These are phyloP conservation scores for Plasmodium malariae DNA, from an alignment of 169 alveolate species.

Conservation along the genomic window DNA sequence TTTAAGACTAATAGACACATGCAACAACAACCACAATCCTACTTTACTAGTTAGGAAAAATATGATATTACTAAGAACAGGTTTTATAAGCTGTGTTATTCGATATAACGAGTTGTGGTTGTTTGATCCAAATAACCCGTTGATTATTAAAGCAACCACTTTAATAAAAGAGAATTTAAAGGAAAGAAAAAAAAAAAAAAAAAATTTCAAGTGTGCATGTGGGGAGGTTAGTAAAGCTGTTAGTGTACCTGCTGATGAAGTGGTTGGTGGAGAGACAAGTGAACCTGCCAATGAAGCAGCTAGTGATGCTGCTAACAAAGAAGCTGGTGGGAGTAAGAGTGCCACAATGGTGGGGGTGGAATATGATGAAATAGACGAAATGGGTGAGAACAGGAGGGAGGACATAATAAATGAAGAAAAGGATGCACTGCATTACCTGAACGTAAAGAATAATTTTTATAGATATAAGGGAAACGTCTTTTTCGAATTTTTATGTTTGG, in stretches of 20 bases:
- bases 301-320: too few relatives aligned
- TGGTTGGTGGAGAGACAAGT: too few relatives aligned
- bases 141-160: conserved; percentile 36
- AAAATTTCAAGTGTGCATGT: too few relatives aligned
- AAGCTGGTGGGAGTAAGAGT: too few relatives aligned
- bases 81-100: conserved; percentile 57
- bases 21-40: conserved; percentile 65
- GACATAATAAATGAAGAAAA: background rate
- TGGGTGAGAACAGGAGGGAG: background rate
- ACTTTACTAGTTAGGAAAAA: conserved; percentile 44
- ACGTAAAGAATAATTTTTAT: conserved; percentile 39
- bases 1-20: conserved; percentile 42
- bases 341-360: too few relatives aligned
- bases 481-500: conserved; percentile 59
- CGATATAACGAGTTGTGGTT: conserved; percentile 58
- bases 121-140: conserved; percentile 38
- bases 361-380: background rate
- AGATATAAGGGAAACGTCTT: conserved; percentile 27
- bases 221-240: too few relatives aligned
- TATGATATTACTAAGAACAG: conserved; percentile 51
- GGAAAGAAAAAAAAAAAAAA: too few relatives aligned
- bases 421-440: conserved; percentile 49
- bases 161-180: conserved; percentile 36
- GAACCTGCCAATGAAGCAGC: too few relatives aligned
- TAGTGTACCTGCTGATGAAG: too few relatives aligned